These are phyloP conservation scores for Aureobasidium leucospermi DNA, from an alignment of 2,329 filamentous ascomycete species.

Conservation along the genomic window DNA sequence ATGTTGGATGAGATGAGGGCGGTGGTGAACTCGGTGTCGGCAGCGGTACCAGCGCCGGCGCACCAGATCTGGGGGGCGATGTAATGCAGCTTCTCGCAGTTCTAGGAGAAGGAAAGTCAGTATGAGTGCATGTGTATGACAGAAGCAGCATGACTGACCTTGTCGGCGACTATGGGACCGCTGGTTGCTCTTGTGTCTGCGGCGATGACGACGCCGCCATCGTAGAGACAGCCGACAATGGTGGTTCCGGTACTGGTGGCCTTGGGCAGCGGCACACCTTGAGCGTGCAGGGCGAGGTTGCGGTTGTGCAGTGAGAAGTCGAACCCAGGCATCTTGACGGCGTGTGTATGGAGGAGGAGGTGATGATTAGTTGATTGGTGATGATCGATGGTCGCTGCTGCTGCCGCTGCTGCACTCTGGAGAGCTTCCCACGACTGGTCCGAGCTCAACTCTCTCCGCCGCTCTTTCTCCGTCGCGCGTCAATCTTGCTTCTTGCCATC, in stretches of 20 bases:
- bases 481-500: background rate
- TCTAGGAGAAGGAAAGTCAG: slow-evolving; percentile 38
- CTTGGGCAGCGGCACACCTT: slow-evolving; percentile 90
- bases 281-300: slow-evolving; percentile 90
- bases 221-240: slow-evolving; percentile 94
- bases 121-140: background rate
- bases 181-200: slow-evolving; percentile 97
- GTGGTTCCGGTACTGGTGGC: slow-evolving; percentile 98
- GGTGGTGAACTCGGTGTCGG: slow-evolving; percentile 98
- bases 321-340: slow-evolving; percentile 74
- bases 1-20: slow-evolving; percentile 97
- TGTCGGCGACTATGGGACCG: slow-evolving; percentile 97
- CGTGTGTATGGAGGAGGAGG: background rate
- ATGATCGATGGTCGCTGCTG: background rate
- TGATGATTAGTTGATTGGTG: background rate
- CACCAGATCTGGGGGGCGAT: slow-evolving; percentile 99
- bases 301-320: slow-evolving; percentile 99
- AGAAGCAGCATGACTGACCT: slow-evolving; percentile 44
- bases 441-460: background rate
- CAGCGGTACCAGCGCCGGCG: slow-evolving; percentile 92
- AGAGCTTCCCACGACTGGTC: background rate
- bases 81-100: slow-evolving; percentile 99
- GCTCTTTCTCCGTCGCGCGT: background rate
- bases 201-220: slow-evolving; percentile 96
- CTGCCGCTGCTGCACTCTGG: background rate